A percentile compares a stretch with the other conserved stretches of the same genome.
phyloP scores from a whole-genome alignment of 371 early-diverging fungal genomes.

The Gilbertella persicaria region DNA sequence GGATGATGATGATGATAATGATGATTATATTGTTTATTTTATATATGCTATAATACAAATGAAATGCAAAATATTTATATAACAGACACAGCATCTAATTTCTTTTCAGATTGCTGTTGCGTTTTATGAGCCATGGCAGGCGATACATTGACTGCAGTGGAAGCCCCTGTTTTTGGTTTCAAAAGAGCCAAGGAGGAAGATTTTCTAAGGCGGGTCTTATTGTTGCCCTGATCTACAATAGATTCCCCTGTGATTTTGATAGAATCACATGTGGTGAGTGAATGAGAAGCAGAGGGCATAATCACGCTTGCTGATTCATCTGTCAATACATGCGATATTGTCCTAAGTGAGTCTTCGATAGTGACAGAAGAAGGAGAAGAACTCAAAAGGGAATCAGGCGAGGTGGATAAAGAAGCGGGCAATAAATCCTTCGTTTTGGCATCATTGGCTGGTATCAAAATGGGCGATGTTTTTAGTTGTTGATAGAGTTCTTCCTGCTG shows the following conservation, averaged over 20 bases:
- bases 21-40: neutral
- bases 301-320: conserved; percentile 5
- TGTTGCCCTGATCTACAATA: too few species aligned
- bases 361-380: conserved; percentile 18
- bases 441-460: conserved; percentile 5
- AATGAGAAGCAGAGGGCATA: conserved; percentile 4
- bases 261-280: conserved; percentile 13
- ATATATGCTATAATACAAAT: neutral
- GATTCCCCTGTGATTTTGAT: conserved; percentile 1
- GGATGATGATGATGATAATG: conserved; percentile 1
- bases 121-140: conserved; percentile 25
- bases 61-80: neutral
- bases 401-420: conserved; percentile 13
- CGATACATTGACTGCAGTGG: conserved; percentile 26
- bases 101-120: conserved; percentile 8
- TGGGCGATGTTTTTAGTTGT: conserved; percentile 1
- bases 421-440: neutral
- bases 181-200: conserved; percentile 23
- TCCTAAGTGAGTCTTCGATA: conserved; percentile 9
- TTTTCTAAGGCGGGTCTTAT: conserved; percentile 11
- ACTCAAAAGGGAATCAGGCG: conserved; percentile 10
- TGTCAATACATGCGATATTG: conserved; percentile 3
- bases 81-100: conserved; percentile 7
- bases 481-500: conserved; percentile 3
- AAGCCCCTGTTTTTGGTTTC: conserved; percentile 24